Evolutionary conservation across 345 rosid species (phyloP), one percentile per base, ranked within the genome.

Genomic region (Salix suchowensis): DNA sequence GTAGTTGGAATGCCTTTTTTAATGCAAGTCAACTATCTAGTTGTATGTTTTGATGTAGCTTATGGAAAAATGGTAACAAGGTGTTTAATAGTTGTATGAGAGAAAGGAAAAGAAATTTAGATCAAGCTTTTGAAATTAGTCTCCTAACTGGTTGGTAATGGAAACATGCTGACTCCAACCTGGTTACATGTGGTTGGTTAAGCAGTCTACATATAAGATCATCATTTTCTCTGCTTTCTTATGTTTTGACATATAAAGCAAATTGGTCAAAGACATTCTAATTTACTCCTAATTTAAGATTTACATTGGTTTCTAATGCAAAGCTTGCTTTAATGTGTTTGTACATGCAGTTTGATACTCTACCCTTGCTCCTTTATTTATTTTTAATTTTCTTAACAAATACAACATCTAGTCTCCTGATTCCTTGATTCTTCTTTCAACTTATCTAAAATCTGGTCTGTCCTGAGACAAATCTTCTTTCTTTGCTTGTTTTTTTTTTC

Each of bases 1-100:
- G 72, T 44, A 44, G 83, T 46, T 77, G 71, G 74, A 68, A 67
- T 26, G 71, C 70, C 77, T 68, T 72, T 75, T 39, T 77, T 79
- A 64, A 19, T 80, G 58, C 23, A 70, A 50, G 81, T 85, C 82
- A 79, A 77, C 61, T 50, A 21, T 23, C 66, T 11, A 40, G 70
- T 65, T 70, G 61, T 46, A 34, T 67, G 71, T 16, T 79, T 70
- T 36, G 60, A 40, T 26, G 30, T 71, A 7, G 40, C 40, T 18
- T 50, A 23, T 8, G 28, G 64, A 23, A 58, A 58, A 58, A 58
- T 23, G 15, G 69, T n/a, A 14, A 65, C 70, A 70, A 15, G 46
- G 61, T 75, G 39, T 54, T 67, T 21, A 71, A 65, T 44, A 44
- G 71, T 68, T 23, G 36, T 34, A 34, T 40, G 72, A 42, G 32